A percentile compares a stretch with the other conserved stretches of the same genome.
Conservation (phyloP, 2,329 filamentous ascomycete species). For the Sclerotinia nivalis region DNA sequence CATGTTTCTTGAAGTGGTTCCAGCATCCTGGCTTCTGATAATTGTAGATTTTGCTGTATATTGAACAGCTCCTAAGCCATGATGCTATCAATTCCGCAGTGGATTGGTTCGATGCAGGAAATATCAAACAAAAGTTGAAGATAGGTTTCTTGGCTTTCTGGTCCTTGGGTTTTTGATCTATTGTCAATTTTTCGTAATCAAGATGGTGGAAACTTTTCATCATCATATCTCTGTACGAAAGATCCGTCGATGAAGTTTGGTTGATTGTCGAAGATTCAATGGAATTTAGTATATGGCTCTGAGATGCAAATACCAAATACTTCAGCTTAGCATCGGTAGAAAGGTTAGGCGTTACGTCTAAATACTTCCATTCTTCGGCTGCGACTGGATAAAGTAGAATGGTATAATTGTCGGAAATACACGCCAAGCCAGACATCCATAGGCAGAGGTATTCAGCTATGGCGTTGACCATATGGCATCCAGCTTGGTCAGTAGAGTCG, state of each 20-base stretch:
- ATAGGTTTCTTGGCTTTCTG: conserved; percentile 26
- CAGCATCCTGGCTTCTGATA: conserved; percentile 50
- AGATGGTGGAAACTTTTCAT: conserved; percentile 31
- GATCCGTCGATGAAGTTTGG: background rate
- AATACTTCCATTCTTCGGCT: conserved; percentile 38
- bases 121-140: conserved; percentile 51
- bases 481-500: conserved; percentile 22
- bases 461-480: conserved; percentile 25
- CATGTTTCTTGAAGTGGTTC: conserved; percentile 46
- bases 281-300: background rate
- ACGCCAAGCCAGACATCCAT: conserved; percentile 32
- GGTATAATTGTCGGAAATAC: conserved; percentile 26
- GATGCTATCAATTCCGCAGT: conserved; percentile 45
- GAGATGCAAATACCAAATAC: conserved; percentile 35
- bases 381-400: conserved; percentile 36
- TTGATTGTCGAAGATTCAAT: background rate
- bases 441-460: conserved; percentile 32
- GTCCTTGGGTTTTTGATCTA: conserved; percentile 5
- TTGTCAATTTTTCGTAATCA: conserved; percentile 30
- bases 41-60: conserved; percentile 47
- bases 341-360: conserved; percentile 27
- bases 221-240: conserved; percentile 10
- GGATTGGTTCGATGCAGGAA: conserved; percentile 45
- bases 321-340: conserved; percentile 27
- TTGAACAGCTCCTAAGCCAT: conserved; percentile 49